Evolutionary conservation across 768 basidiomycete species (phyloP), one percentile per base, ranked within the genome.

Genomic region (Leccinum boreale): DNA sequence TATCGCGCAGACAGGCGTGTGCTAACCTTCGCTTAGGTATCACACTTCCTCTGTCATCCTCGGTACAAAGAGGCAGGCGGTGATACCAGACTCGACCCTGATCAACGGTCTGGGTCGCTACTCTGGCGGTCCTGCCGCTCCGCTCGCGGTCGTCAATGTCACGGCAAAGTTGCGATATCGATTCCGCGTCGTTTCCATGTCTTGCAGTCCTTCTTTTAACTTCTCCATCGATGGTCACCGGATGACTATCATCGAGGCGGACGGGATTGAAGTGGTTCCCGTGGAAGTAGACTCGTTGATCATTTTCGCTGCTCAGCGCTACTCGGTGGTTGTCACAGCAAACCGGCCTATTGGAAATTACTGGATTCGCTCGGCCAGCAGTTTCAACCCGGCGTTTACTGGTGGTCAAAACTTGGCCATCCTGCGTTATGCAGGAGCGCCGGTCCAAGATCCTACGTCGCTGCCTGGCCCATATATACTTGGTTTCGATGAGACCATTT

Each of bases 31-130:
- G 28, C 17, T 39, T 49, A 78, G 74, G 76, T 81, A 77, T 60
- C 79, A 76, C 42, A 29, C 19, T 11, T 67, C 65, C 5, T 68
- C 73, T 2, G 59, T 53, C 17, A 29, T 17, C 35, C 66, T 64
- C 42, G 14, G 28, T 63, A 49, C 10, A 64, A 44, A 28, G 3
- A 39, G 36, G 36, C 0, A 0, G n/a, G n/a, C 62, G 10, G 55
- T 65, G 7, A 3, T 24, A 46, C 58, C 74, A 1, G 64, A 81
- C 55, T 70, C 82, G 12, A 80, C 78, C 0, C 65, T 85, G 10
- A 82, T 85, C 50, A 85, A 85, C 45, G 82, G 82, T 0, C 63
- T 64, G 17, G 83, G 84, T 23, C 79, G 82, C 42, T 79, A 75
- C 59, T 5, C 59, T 6, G 76, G 73, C 5, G 81, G 81, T 5